Percentiles rank a stretch among this genome's conserved stretches.
Conservation (phyloP, 23 red algal species). For the Cyanidioschyzon merolae region DNA sequence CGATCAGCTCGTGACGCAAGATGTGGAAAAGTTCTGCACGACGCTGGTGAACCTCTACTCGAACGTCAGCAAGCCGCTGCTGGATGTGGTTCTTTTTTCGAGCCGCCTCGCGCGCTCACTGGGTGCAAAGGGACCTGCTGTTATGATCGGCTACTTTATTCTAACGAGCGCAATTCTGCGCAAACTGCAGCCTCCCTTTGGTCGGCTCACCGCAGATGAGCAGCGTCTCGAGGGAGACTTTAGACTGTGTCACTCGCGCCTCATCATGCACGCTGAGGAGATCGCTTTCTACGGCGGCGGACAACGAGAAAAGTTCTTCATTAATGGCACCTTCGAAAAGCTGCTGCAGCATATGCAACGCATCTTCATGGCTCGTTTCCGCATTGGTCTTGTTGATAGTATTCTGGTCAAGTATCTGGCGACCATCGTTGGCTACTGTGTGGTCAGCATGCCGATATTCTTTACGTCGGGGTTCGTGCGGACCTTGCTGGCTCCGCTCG, state of each 20-base stretch:
- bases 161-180: conserved; percentile 58
- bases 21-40: conserved; percentile 81
- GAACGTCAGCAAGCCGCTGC: conserved; percentile 74
- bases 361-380: conserved; percentile 54
- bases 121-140: conserved; percentile 49
- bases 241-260: conserved; percentile 67
- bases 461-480: conserved; percentile 41
- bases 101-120: conserved; percentile 44
- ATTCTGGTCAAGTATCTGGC: conserved; percentile 95
- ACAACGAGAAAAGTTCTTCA: conserved; percentile 72
- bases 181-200: conserved; percentile 86
- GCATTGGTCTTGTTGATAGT: conserved; percentile 74
- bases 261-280: conserved; percentile 93
- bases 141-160: conserved; percentile 89
- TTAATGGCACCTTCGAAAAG: conserved; percentile 75
- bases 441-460: conserved; percentile 92
- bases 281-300: conserved; percentile 93
- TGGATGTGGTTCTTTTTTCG: conserved; percentile 78
- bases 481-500: background rate
- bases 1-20: conserved; percentile 89
- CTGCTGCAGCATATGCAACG: conserved; percentile 49
- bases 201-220: conserved; percentile 71
- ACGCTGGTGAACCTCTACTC: conserved; percentile 90
- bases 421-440: conserved; percentile 88
- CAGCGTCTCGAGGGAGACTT: conserved; percentile 93